Conservation (phyloP, 768 basidiomycete genomes). For the Nidula microcarpa region DNA sequence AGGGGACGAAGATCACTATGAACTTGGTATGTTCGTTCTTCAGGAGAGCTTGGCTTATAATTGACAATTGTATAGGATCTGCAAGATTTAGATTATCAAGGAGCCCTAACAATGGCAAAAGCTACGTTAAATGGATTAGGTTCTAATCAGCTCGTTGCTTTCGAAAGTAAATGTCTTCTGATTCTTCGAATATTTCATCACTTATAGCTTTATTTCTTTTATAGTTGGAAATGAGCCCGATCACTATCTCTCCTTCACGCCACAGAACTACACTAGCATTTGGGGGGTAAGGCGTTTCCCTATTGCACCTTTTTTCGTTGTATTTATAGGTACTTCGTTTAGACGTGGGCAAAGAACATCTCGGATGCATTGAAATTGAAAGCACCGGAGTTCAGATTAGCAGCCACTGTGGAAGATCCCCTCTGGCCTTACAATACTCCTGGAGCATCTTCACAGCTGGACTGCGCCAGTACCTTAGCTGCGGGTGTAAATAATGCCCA, state of each 20-base stretch:
- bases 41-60: background rate
- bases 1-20: conserved; percentile 44
- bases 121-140: conserved; percentile 34
- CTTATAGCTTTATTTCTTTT: background rate
- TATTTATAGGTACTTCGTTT: background rate
- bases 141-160: conserved; percentile 31
- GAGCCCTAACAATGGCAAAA: conserved; percentile 38
- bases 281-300: conserved; percentile 34
- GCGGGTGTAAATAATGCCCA: conserved; percentile 38
- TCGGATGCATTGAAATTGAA: conserved; percentile 31
- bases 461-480: conserved; percentile 46
- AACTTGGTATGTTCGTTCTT: conserved; percentile 29
- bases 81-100: conserved; percentile 36
- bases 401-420: conserved; percentile 47
- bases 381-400: conserved; percentile 43
- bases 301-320: background rate
- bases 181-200: background rate
- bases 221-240: conserved; percentile 56
- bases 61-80: conserved; percentile 31
- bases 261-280: conserved; percentile 37
- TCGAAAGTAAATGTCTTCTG: conserved; percentile 38
- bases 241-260: conserved; percentile 40
- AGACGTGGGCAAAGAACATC: conserved; percentile 51
- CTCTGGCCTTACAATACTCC: conserved; percentile 46
- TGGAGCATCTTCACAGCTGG: conserved; percentile 37